Conservation (phyloP, 2,329 filamentous ascomycete species). For the Colletotrichum euphorbiae region DNA sequence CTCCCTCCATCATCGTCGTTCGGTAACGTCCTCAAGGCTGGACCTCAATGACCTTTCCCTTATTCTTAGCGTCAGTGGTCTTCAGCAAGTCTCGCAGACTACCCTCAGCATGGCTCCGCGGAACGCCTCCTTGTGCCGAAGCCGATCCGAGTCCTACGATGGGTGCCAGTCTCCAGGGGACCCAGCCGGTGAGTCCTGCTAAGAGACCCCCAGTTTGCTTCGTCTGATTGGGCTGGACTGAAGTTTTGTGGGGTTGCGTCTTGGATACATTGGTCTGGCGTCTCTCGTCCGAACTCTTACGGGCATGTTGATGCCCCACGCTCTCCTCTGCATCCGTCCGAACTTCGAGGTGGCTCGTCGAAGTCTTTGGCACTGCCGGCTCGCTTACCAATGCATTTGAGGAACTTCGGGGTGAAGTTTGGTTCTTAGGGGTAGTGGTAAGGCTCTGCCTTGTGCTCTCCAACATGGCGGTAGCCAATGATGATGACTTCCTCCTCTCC, state of each 20-base stretch:
- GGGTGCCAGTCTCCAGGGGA: conserved; percentile 56
- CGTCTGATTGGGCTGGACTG: conserved; percentile 42
- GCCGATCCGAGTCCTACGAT: conserved; percentile 40
- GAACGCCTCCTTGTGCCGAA: conserved; percentile 42
- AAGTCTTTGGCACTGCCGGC: conserved; percentile 68
- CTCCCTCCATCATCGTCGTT: neutral
- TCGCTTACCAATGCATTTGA: conserved; percentile 62
- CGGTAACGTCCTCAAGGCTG: conserved; percentile 12
- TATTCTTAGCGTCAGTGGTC: conserved; percentile 45
- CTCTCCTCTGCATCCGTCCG: conserved; percentile 50
- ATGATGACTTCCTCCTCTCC: conserved; percentile 40
- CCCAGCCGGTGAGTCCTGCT: conserved; percentile 58
- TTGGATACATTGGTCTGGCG: conserved; percentile 43
- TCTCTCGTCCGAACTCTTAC: conserved; percentile 36
- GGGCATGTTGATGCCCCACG: conserved; percentile 35
- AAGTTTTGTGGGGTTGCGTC: conserved; percentile 45
- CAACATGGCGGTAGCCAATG: conserved; percentile 56
- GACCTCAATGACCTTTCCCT: conserved; percentile 50
- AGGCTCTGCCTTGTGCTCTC: conserved; percentile 50
- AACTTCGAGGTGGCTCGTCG: conserved; percentile 62
- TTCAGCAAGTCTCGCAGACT: conserved; percentile 66
- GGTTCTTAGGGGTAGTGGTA: conserved; percentile 44
- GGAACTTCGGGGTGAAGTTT: conserved; percentile 48
- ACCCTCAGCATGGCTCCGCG: conserved; percentile 64
- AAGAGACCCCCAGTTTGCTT: conserved; percentile 45